Conservation (phyloP, 2,329 filamentous ascomycete species). For the Juglanconis oblonga region DNA sequence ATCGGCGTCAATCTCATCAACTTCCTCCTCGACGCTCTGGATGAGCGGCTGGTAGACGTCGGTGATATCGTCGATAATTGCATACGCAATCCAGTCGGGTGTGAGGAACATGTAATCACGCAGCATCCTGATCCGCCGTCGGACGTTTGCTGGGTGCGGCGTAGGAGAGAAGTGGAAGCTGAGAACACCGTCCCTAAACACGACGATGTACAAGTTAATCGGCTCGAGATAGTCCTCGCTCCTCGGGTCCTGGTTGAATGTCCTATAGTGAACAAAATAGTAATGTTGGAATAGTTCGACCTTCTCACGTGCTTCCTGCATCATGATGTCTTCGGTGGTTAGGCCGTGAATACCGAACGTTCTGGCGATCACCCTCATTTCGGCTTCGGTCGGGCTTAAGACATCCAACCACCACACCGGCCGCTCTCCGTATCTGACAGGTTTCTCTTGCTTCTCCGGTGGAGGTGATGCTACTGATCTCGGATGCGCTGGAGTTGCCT, state of each 20-base stretch:
- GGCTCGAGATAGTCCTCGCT: constrained; percentile 91
- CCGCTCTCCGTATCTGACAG: constrained; percentile 65
- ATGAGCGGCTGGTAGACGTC: constrained; percentile 94
- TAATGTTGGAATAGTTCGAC: constrained; percentile 97
- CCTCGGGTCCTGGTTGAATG: constrained; percentile 90
- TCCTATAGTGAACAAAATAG: constrained; percentile 98
- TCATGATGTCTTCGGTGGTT: constrained; percentile 93
- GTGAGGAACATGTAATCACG: constrained; percentile 91
- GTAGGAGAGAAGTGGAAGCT: constrained; percentile 98
- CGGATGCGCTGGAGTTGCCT: constrained; percentile 45
- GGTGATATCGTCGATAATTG: constrained; percentile 96
- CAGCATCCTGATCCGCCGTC: constrained; percentile 86
- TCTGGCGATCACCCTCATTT: constrained; percentile 92
- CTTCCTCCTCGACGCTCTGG: constrained; percentile 89
- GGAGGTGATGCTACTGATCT: constrained; percentile 34
- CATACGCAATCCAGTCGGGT: constrained; percentile 98
- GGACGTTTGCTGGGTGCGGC: constrained; percentile 93
- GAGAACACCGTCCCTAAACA: constrained; percentile 92
- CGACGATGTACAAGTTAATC: constrained; percentile 95
- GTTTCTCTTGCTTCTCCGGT: constrained; percentile 27
- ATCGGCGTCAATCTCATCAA: constrained; percentile 92
- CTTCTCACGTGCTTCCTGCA: constrained; percentile 96
- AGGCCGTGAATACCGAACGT: constrained; percentile 94
- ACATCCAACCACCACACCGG: constrained; percentile 98
- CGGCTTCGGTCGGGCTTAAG: constrained; percentile 82